These are phyloP conservation scores for Cladophialophora immunda DNA, from an alignment of 2,329 filamentous ascomycete genomes.

Conservation along the genomic window DNA sequence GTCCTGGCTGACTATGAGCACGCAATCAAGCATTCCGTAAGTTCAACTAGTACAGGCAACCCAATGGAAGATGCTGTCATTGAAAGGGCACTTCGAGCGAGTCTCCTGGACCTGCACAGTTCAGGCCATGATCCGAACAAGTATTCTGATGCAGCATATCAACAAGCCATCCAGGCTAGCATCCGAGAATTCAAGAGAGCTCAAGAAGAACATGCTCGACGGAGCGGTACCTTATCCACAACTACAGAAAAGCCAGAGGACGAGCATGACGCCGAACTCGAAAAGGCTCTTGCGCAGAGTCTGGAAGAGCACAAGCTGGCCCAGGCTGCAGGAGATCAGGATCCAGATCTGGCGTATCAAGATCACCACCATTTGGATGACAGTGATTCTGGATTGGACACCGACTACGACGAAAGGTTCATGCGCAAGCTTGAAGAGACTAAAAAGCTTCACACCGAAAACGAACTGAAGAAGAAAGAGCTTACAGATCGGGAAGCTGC, in stretches of 20 bases:
- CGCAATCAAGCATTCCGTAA: conserved; percentile 75
- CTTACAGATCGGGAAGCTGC: conserved; percentile 18
- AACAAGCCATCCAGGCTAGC: conserved; percentile 43
- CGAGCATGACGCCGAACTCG: conserved; percentile 50
- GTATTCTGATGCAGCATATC: conserved; percentile 45
- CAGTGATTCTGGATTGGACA: conserved; percentile 42
- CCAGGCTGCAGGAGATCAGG: background rate
- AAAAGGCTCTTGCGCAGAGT: conserved; percentile 56
- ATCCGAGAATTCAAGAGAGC: conserved; percentile 37
- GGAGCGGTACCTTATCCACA: conserved; percentile 24
- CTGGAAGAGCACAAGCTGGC: conserved; percentile 48
- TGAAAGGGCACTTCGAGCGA: conserved; percentile 77
- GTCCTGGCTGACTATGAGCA: conserved; percentile 72
- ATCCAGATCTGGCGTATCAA: background rate
- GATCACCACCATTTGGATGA: conserved; percentile 28
- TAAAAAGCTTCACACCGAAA: conserved; percentile 34
- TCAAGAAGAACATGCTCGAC: conserved; percentile 36
- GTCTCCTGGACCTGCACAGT: conserved; percentile 66
- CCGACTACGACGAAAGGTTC: conserved; percentile 49
- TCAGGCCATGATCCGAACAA: conserved; percentile 40
- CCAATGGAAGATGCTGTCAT: conserved; percentile 73
- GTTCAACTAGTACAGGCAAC: conserved; percentile 74
- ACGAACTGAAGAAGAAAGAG: conserved; percentile 30
- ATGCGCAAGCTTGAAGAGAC: conserved; percentile 50
- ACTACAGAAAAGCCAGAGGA: conserved; percentile 38